Percentiles rank a stretch among this genome's conserved stretches.
Evolutionary conservation across 106 monocot species (phyloP).

Genomic region (Dioscorea dumetorum): DNA sequence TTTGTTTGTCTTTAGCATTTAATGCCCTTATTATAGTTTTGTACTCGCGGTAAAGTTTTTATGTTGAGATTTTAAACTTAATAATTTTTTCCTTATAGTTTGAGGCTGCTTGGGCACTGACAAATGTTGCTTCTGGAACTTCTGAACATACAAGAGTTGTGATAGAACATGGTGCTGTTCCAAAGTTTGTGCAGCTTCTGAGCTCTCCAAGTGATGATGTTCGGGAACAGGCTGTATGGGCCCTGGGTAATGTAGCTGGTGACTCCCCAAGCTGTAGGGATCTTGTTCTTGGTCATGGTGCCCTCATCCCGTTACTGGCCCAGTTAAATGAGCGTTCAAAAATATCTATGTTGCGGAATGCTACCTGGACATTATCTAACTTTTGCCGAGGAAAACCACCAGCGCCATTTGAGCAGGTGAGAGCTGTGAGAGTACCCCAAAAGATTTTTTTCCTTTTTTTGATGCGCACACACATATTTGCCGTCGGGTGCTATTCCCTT

Average conservation of each 20-base stretch:
- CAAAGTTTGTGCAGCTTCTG: constrained; percentile 51
- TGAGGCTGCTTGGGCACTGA: constrained; percentile 61
- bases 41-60: not conserved
- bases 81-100: constrained; percentile 25
- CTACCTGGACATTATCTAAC: constrained; percentile 59
- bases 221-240: constrained; percentile 71
- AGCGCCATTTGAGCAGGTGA: constrained; percentile 37
- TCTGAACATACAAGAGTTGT: constrained; percentile 62
- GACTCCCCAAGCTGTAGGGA: constrained; percentile 52
- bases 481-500: no score
- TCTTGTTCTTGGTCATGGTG: constrained; percentile 44
- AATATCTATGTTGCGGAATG: constrained; percentile 55
- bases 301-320: constrained; percentile 28
- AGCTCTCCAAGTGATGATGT: constrained; percentile 42
- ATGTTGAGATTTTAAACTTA: not conserved
- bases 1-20: constrained; percentile 11
- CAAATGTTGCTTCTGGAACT: constrained; percentile 55
- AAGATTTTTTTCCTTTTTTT: no score
- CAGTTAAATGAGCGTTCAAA: constrained; percentile 43
- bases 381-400: constrained; percentile 47
- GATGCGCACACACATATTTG: no score
- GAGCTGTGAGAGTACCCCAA: no score
- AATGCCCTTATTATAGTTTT: not conserved
- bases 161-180: constrained; percentile 45
- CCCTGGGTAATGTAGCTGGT: constrained; percentile 52